Evolutionary conservation across 2,329 filamentous ascomycete genomes (phyloP), one percentile per base, ranked within the genome.

Genomic region (Claviceps capensis): DNA sequence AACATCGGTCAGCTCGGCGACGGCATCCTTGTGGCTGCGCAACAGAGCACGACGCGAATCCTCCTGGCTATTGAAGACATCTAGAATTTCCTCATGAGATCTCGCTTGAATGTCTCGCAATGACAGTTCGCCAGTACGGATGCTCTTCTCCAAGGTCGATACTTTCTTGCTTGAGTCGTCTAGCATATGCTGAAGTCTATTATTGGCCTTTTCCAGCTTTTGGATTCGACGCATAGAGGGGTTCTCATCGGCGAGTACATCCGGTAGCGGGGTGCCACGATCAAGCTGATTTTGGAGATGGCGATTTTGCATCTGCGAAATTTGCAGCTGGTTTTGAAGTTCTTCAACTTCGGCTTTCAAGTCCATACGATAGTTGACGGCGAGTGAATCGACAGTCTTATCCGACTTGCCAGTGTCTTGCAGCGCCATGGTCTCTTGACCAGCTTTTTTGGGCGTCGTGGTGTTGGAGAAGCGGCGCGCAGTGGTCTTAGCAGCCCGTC

Each of bases 121-220:
- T 0, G 88, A 93, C 5, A 97, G 74, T 65, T 96, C 87, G 13
- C 90, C 93, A 38, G 84, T 86, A 53, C 85, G 86, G 53, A 97
- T 84, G 54, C 83, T 89, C 64, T 87, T 86, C 68, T 97, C 93
- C 22, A 97, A 71, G 0, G 85, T 80, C 6, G 91, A 95, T 2
- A 96, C 85, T 70, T 96, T 96, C 74, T 88, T 91, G 17, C 85
- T 77, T 2, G 91, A 96, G 65, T 96, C 89, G 66, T 97, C 91
- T 5, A 97, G 82, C 79, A 95, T 88, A 56, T 95, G 88, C 62
- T 97, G 91, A 14, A 97, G 77, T 52, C 89, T 83, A 65, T 79
- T 90, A 68, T 97, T 97, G 63, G 87, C 91, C 59, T 88, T 82
- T 68, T 97, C 91, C 5, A 97, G 78, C 69, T 96, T 91, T 63